Evolutionary conservation across 257 asterid species (phyloP).

Genomic region (Solanum neorickii): DNA sequence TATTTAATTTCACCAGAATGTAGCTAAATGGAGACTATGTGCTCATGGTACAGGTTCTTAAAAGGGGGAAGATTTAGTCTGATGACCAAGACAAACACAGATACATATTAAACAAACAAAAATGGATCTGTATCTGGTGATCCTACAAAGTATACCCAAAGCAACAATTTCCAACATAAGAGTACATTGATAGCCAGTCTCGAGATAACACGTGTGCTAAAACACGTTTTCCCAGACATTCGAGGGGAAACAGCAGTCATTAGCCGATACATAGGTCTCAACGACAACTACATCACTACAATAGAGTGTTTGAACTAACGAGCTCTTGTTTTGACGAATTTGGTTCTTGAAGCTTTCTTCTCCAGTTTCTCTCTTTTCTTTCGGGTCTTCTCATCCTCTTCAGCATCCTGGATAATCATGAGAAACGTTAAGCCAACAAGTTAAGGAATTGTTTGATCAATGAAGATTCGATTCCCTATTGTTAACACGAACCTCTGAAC

Average conservation of each 20-base stretch:
- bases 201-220: not conserved
- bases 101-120: not conserved
- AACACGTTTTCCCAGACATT: not conserved
- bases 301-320: constrained; percentile 16
- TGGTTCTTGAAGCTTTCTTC: constrained; percentile 78
- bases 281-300: not conserved
- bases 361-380: constrained; percentile 93
- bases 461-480: not conserved
- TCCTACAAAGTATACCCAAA: not conserved
- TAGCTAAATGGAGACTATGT: not conserved
- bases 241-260: not conserved
- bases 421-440: not conserved
- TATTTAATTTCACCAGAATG: not conserved
- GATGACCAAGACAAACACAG: not conserved
- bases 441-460: not conserved
- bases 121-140: not conserved
- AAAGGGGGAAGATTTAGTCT: not conserved
- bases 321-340: constrained; percentile 54
- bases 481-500: constrained; percentile 48
- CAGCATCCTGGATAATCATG: constrained; percentile 43
- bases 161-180: not conserved
- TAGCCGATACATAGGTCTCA: not conserved
- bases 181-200: not conserved
- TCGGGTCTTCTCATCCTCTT: constrained; percentile 81
- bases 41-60: not conserved